A percentile compares a stretch with the other conserved stretches of the same genome.
phyloP scores from a whole-genome alignment of 805 yeast species.

The Zygotorulaspora chibaensis region DNA sequence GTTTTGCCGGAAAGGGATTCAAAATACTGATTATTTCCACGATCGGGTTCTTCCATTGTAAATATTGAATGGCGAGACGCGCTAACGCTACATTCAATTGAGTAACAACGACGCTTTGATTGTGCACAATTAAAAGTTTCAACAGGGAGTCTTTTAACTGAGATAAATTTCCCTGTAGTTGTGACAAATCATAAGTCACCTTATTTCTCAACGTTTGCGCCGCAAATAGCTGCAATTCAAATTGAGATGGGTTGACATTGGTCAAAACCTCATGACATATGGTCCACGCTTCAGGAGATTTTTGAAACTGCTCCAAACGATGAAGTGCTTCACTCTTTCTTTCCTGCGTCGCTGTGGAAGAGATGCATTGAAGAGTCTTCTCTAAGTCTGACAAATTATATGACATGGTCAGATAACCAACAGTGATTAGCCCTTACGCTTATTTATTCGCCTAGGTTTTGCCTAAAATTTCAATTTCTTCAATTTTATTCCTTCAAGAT shows the following conservation, averaged over 20 bases:
- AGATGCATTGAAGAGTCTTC: conserved; percentile 29
- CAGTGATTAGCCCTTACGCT: not conserved
- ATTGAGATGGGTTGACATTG: conserved; percentile 25
- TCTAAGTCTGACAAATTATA: conserved; percentile 21
- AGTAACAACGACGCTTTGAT: conserved; percentile 61
- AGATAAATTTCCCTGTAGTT: conserved; percentile 52
- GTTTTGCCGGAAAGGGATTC: conserved; percentile 39
- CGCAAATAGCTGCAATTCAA: conserved; percentile 72
- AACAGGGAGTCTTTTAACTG: conserved; percentile 68
- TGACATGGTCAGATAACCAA: conserved; percentile 3
- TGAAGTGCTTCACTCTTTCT: conserved; percentile 43
- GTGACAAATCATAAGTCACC: conserved; percentile 77
- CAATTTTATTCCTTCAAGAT: too few relatives aligned
- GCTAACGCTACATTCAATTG: conserved; percentile 82
- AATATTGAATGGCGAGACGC: conserved; percentile 71
- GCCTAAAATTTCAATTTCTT: too few relatives aligned
- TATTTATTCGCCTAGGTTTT: not conserved
- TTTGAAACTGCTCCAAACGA: conserved; percentile 77
- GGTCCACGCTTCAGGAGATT: conserved; percentile 79
- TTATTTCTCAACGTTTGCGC: conserved; percentile 87
- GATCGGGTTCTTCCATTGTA: conserved; percentile 68
- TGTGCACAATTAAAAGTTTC: conserved; percentile 48
- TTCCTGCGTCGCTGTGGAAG: conserved; percentile 25
- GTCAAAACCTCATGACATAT: conserved; percentile 53
- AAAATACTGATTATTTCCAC: conserved; percentile 54